Evolutionary conservation across 2,329 filamentous ascomycete species (phyloP).

Genomic region (Gaeumannomyces tritici): DNA sequence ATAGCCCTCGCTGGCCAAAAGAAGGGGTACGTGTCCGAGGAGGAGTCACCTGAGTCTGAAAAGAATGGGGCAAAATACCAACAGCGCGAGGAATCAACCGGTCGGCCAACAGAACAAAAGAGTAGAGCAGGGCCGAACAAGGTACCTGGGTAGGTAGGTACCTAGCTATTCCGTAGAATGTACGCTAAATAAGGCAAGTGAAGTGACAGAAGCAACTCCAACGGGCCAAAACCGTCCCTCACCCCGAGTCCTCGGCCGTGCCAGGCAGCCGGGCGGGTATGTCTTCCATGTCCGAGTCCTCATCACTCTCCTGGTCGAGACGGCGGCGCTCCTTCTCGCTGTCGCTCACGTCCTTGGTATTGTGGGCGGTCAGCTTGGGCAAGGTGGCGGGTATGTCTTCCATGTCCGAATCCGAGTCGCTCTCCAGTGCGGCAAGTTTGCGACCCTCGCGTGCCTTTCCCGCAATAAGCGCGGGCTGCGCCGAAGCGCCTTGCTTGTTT

Average conservation of each 20-base stretch:
- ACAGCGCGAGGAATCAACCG: not conserved
- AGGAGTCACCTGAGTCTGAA: too few relatives aligned
- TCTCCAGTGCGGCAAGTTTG: not conserved
- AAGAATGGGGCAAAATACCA: not conserved
- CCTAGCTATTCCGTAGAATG: not conserved
- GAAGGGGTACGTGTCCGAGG: too few relatives aligned
- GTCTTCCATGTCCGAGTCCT: conserved; percentile 18
- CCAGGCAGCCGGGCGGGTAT: conserved; percentile 3
- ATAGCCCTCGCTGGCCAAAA: too few relatives aligned
- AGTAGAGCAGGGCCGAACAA: not conserved
- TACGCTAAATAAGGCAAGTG: not conserved
- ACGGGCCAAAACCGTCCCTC: not conserved
- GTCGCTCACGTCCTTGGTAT: conserved; percentile 11
- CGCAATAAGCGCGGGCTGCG: not conserved
- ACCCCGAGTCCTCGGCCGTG: not conserved
- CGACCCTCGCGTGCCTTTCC: not conserved
- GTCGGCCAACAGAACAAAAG: not conserved
- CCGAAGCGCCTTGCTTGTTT: too few relatives aligned
- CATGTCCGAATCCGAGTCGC: not conserved
- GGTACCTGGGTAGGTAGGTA: too few relatives aligned
- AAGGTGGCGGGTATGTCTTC: not conserved
- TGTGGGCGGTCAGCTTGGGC: not conserved
- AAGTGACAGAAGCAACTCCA: not conserved
- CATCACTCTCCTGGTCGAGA: conserved; percentile 12
- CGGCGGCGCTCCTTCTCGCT: conserved; percentile 12